Percentiles rank a stretch among this genome's conserved stretches.
phyloP scores from a whole-genome alignment of 345 rosid genomes.

The Eutrema yunnanense region DNA sequence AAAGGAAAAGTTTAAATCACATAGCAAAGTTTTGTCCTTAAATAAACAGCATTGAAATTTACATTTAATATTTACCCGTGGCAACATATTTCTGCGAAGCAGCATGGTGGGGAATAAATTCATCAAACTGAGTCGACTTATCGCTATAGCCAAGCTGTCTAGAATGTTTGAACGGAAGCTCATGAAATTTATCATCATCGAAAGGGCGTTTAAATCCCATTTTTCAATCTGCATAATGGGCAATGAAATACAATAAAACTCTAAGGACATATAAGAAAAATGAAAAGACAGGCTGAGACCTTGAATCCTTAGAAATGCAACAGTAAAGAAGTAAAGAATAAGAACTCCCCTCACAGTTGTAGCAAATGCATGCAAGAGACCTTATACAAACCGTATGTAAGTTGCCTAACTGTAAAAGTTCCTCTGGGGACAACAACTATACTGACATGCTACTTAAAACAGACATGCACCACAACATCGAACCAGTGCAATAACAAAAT shows the following conservation, averaged over 20 bases:
- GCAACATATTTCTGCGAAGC: slow-evolving; percentile 4
- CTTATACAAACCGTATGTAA: not conserved
- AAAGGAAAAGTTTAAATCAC: slow-evolving; percentile 7
- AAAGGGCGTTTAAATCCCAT: slow-evolving; percentile 56
- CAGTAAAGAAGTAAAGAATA: not conserved
- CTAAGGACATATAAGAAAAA: not conserved
- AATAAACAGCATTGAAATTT: not conserved
- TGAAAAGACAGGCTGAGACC: not conserved
- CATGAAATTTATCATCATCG: slow-evolving; percentile 39
- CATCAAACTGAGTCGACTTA: slow-evolving; percentile 27
- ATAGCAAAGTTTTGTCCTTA: not conserved
- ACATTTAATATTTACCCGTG: slow-evolving; percentile 29
- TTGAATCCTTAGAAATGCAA: not conserved
- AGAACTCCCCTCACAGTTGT: not conserved
- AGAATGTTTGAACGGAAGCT: slow-evolving; percentile 40
- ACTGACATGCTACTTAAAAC: not conserved
- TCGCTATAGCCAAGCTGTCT: slow-evolving; percentile 33
- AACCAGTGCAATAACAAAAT: not conserved
- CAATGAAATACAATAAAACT: not conserved
- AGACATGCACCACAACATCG: not conserved
- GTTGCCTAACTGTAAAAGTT: not conserved
- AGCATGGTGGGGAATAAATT: slow-evolving; percentile 24
- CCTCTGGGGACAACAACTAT: not conserved
- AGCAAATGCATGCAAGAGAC: not conserved
- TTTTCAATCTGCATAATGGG: slow-evolving; percentile 13